These are phyloP conservation scores for Metarhizium sp. DNA, from an alignment of 2,329 filamentous ascomycete species.

Conservation along the genomic window DNA sequence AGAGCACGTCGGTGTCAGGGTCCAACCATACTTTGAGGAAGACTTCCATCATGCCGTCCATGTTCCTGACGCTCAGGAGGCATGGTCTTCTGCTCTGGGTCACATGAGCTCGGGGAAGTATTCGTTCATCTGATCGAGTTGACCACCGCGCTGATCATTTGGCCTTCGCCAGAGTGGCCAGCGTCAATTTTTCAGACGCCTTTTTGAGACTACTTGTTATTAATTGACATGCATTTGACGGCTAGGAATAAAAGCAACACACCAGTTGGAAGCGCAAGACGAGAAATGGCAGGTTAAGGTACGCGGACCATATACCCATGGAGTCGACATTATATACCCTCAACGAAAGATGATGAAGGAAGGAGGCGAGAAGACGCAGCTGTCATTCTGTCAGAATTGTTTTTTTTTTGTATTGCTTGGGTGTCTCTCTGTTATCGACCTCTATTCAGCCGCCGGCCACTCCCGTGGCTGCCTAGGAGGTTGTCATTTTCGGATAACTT, in stretches of 20 bases:
- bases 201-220: background rate
- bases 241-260: background rate
- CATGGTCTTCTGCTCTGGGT: slow-evolving; percentile 27
- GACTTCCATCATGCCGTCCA: slow-evolving; percentile 33
- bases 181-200: background rate
- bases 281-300: background rate
- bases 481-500: background rate
- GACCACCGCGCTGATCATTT: background rate
- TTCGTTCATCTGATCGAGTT: slow-evolving; percentile 22
- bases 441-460: background rate
- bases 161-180: background rate
- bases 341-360: background rate
- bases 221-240: background rate
- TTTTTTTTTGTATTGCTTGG: background rate
- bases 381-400: background rate
- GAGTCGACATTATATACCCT: background rate
- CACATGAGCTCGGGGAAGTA: slow-evolving; percentile 19
- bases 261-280: background rate
- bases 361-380: background rate
- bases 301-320: background rate
- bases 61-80: slow-evolving; percentile 25
- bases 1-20: slow-evolving; percentile 26
- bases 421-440: background rate
- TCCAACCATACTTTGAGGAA: slow-evolving; percentile 33
- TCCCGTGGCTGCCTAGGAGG: background rate